A percentile compares a stretch with the other conserved stretches of the same genome.
Evolutionary conservation across 352 stramenopile species (phyloP).

Genomic region (Discostella stelligera): DNA sequence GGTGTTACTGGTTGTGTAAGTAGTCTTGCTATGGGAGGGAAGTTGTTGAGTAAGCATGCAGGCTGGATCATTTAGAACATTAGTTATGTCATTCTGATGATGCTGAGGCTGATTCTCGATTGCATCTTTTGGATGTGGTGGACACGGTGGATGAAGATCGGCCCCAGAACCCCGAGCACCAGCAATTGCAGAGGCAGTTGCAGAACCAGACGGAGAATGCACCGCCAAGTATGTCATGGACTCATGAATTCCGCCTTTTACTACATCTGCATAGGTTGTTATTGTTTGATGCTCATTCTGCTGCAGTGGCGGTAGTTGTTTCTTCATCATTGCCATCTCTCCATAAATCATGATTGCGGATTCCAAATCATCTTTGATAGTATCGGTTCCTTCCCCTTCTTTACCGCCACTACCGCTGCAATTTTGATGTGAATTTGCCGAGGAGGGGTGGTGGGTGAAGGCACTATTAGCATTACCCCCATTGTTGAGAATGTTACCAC

Average conservation of each 20-base stretch:
- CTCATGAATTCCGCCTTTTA: not conserved
- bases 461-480: no score
- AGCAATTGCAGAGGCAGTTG: not conserved
- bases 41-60: not conserved
- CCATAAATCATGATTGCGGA: no score
- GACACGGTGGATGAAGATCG: no score
- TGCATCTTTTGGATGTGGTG: not conserved
- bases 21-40: not conserved
- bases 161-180: no score
- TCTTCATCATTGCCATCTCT: not conserved
- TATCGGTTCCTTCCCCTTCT: no score
- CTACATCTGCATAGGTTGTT: conserved; percentile 3
- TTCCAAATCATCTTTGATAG: no score
- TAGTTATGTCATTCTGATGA: not conserved
- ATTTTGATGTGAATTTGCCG: no score
- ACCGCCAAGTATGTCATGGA: conserved; percentile 4
- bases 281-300: not conserved
- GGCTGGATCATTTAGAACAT: not conserved
- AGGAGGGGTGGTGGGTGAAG: no score
- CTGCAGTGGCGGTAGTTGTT: not conserved
- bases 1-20: not conserved
- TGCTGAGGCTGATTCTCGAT: not conserved
- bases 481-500: no score
- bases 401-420: no score
- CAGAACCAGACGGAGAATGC: not conserved